phyloP scores from a whole-genome alignment of 208 protist species.

The Trypanosoma grayi region DNA sequence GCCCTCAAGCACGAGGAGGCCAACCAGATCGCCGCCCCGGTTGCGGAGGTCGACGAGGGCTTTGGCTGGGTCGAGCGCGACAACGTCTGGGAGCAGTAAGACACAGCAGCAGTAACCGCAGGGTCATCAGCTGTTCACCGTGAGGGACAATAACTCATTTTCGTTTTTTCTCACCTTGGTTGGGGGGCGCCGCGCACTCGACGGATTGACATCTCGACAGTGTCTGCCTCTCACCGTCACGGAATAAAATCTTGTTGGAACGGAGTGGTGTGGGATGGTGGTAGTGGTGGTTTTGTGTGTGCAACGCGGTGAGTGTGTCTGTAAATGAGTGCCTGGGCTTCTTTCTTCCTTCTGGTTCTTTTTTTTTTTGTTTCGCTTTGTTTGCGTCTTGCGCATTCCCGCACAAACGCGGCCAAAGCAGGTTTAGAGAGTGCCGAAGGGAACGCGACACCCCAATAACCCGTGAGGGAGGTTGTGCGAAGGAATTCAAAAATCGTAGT shows the following conservation, averaged over 20 bases:
- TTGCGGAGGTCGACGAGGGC: constrained; percentile 51
- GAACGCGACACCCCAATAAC: too few species aligned
- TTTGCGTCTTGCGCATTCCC: neutral
- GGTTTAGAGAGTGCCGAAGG: too few species aligned
- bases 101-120: neutral
- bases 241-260: too few species aligned
- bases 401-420: neutral
- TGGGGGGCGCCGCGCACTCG: constrained; percentile 20
- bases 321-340: neutral
- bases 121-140: neutral
- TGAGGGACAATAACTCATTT: constrained; percentile 16
- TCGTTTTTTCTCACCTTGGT: neutral
- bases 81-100: constrained; percentile 90
- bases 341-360: neutral
- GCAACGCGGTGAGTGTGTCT: neutral
- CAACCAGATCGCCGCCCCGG: constrained; percentile 27
- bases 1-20: constrained; percentile 81
- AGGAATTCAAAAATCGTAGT: too few species aligned
- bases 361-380: neutral
- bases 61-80: constrained; percentile 79
- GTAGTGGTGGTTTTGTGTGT: too few species aligned
- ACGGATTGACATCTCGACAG: constrained; percentile 14
- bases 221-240: constrained; percentile 6
- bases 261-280: too few species aligned
- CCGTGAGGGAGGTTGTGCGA: too few species aligned